Evolutionary conservation across 176 grass and related monocot genomes (phyloP), one percentile per base, ranked within the genome.

Genomic region (Themeda triandra): DNA sequence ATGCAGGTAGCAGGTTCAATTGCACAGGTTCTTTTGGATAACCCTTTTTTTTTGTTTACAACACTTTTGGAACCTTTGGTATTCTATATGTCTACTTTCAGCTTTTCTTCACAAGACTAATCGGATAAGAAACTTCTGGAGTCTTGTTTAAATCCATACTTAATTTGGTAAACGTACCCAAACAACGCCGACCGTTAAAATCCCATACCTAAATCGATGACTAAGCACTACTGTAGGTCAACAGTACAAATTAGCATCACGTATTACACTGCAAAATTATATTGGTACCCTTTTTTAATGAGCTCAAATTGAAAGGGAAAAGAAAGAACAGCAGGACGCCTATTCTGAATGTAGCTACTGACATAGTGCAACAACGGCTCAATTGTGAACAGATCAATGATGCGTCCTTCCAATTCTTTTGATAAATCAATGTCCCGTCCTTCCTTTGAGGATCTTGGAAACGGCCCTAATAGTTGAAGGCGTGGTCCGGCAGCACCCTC

Each of bases 401-500:
- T 25, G 54, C 6, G 44, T 25, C 58, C 73, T 72, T 23, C 78
- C 56, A 35, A 42, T 42, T 42, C 9, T 45, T 13, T 45, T 13
- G 13, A 48, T 13, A 48, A 13, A 44, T 73, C 67, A 86, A 5
- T 83, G 74, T 3, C 36, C 73, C 8, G 46, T 17, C 48, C 68
- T 60, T n/a, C 79, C 59, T 49, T 94, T 97, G 24, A 92, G 70
- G 59, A 83, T 66, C 75, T 84, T 88, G 30, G 94, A 94, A 62
- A 97, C 88, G 4, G 85, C 82, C 40, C 75, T 58, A 66, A 97
- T 97, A 42, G 94, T 97, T 8, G 81, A 75, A 37, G 94, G 91
- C 15, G 89, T 94, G 59, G 89, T 97, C 29, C 94, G 91, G 63
- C 91, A 97, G 86, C 94, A 97, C 15, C 89, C 94, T 49, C 91